A percentile compares a stretch with the other conserved stretches of the same genome.
Evolutionary conservation across 2,329 filamentous ascomycete genomes (phyloP).

Genomic region (Purpureocillium takamizusanense): DNA sequence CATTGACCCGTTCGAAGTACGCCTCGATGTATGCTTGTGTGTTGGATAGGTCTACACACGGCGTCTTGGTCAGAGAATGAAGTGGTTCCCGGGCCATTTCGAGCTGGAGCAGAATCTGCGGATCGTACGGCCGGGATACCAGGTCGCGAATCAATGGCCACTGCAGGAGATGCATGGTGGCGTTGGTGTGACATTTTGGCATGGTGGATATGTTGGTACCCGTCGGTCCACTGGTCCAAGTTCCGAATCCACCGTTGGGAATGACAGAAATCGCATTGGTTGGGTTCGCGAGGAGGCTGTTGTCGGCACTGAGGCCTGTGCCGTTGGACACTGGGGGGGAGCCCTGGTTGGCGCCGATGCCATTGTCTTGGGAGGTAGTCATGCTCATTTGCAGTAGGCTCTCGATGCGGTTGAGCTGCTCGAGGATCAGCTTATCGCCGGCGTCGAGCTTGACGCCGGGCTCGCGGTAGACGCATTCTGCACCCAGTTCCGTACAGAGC

Average conservation of each 20-base stretch:
- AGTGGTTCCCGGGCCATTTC: constrained; percentile 75
- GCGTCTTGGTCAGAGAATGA: constrained; percentile 53
- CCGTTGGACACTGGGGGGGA: constrained; percentile 58
- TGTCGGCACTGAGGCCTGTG: constrained; percentile 49
- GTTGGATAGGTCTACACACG: constrained; percentile 63
- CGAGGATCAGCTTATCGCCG: constrained; percentile 77
- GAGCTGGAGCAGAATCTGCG: constrained; percentile 71
- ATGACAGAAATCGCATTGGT: constrained; percentile 43
- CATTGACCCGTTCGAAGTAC: constrained; percentile 72
- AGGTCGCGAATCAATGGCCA: constrained; percentile 75
- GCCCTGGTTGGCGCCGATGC: constrained; percentile 48
- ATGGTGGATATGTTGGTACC: constrained; percentile 68
- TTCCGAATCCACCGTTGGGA: constrained; percentile 58
- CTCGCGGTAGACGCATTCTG: constrained; percentile 77
- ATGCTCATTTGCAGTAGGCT: constrained; percentile 66
- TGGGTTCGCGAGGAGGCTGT: constrained; percentile 35
- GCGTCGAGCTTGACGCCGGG: constrained; percentile 82
- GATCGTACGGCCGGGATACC: constrained; percentile 68
- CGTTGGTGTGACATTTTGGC: constrained; percentile 77
- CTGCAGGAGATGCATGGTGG: constrained; percentile 67
- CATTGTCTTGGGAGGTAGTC: constrained; percentile 37
- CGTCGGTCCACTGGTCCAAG: constrained; percentile 52
- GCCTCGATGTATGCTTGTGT: constrained; percentile 67
- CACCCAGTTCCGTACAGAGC: constrained; percentile 72
- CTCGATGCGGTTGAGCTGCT: constrained; percentile 70